A percentile compares a stretch with the other conserved stretches of the same genome.
Conservation (phyloP, 2,329 filamentous ascomycete species). For the Aureobasidium sp. region DNA sequence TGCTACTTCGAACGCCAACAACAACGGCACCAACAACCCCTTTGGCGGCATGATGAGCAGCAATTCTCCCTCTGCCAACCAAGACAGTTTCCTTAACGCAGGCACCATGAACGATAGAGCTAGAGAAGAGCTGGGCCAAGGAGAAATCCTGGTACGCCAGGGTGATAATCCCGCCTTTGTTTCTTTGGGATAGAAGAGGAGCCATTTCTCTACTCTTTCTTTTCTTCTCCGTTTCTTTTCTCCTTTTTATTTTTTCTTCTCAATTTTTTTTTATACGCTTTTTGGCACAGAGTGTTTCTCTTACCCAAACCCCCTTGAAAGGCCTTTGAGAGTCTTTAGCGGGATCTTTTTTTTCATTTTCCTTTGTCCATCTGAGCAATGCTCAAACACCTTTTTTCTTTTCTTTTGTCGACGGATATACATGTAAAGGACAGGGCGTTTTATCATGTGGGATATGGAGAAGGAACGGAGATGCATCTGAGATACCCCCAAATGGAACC, state of each 20-base stretch:
- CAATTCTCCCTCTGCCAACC: not conserved
- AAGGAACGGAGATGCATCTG: too few relatives aligned
- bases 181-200: slow-evolving; percentile 23
- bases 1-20: not conserved
- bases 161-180: slow-evolving; percentile 29
- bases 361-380: too few relatives aligned
- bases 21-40: not conserved
- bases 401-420: too few relatives aligned
- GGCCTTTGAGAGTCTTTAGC: too few relatives aligned
- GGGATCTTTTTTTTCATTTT: too few relatives aligned
- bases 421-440: too few relatives aligned
- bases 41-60: not conserved
- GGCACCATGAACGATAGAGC: slow-evolving; percentile 2
- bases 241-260: not conserved
- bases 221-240: not conserved
- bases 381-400: too few relatives aligned
- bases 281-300: too few relatives aligned
- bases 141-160: slow-evolving; percentile 27
- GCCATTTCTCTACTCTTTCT: not conserved
- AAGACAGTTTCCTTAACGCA: not conserved
- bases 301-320: too few relatives aligned
- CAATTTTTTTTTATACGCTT: not conserved
- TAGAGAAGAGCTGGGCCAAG: slow-evolving; percentile 14
- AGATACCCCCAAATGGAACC: too few relatives aligned
- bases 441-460: too few relatives aligned